A percentile compares a stretch with the other conserved stretches of the same genome.
Evolutionary conservation across 371 early-diverging fungal species (phyloP).

Genomic region (Coemansia sp.): DNA sequence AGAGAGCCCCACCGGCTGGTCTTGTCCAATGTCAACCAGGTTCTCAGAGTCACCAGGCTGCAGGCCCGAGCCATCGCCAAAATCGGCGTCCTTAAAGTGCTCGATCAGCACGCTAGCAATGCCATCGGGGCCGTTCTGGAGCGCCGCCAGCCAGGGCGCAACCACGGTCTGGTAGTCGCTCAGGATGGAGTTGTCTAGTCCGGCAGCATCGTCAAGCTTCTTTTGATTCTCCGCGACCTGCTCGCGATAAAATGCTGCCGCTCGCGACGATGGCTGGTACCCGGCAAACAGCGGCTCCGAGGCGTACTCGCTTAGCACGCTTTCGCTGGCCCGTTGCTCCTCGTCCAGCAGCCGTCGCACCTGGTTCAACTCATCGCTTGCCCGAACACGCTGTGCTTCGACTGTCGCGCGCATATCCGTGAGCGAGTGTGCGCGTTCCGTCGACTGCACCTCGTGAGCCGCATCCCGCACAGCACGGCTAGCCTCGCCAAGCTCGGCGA

Average conservation of each 20-base stretch:
- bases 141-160: slow-evolving; percentile 63
- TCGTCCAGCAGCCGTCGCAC: slow-evolving; percentile 67
- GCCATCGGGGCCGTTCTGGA: slow-evolving; percentile 57
- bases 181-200: slow-evolving; percentile 53
- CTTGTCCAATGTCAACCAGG: slow-evolving; percentile 67
- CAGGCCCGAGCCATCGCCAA: slow-evolving; percentile 19
- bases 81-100: slow-evolving; percentile 32
- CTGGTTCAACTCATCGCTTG: slow-evolving; percentile 65
- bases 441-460: slow-evolving; percentile 60
- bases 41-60: slow-evolving; percentile 49
- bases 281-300: slow-evolving; percentile 79
- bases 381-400: slow-evolving; percentile 60
- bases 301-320: slow-evolving; percentile 60
- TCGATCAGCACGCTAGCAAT: slow-evolving; percentile 58
- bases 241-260: slow-evolving; percentile 65
- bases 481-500: slow-evolving; percentile 61
- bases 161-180: slow-evolving; percentile 37
- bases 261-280: slow-evolving; percentile 72
- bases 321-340: slow-evolving; percentile 85
- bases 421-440: slow-evolving; percentile 41
- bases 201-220: slow-evolving; percentile 73
- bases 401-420: slow-evolving; percentile 48
- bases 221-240: slow-evolving; percentile 78
- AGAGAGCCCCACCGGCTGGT: slow-evolving; percentile 48
- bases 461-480: slow-evolving; percentile 63